Evolutionary conservation across 2,329 filamentous ascomycete genomes (phyloP), one percentile per base, ranked within the genome.

Genomic region (Paraphaeosphaeria sporulosa): DNA sequence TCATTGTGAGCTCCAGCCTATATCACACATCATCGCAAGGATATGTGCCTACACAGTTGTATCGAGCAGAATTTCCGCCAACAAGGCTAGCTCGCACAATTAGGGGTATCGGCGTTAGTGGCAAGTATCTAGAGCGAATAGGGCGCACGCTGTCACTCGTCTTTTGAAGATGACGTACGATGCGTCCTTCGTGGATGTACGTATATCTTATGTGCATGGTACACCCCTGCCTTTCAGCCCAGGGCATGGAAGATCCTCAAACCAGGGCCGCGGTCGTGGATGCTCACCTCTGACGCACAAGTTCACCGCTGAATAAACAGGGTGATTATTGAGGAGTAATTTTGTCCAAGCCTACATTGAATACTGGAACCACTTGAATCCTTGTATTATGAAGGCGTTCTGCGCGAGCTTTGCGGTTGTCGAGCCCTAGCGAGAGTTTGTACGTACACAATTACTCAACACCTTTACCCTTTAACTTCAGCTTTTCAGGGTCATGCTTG

Each of bases 391-490:
- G 2, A n/a, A 40, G 36, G 8, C 36, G 36, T 17, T 12, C 10
- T 32, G 30, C 30, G 30, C 10, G 30, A 32, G 30, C 30, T 32
- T 12, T 12, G 30, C 10, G 10, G 2, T 32, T 8, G 30, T 32
- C 30, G 30, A 32, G 30, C 30, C 30, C 2, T 12, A 8, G 7
- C 10, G 30, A 32, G 30, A 32, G 7, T 9, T 32, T 32, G 30
- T 32, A 8, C 30, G 10, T 32, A 32, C 25, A 19, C 21, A n/a
- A 4, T 19, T 71, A 74, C 59, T 75, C 71, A 3, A 74, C 65
- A 21, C 67, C 67, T 49, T 75, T 71, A 1, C 69, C 71, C 32
- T 73, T 72, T 55, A 74, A 53, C 61, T 72, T 76, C 51, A 76
- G 42, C 3, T 59, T 60, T 40, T 69, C 65, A 1, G 63, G 49